Evolutionary conservation across 2,329 filamentous ascomycete species (phyloP).

Genomic region (Cladosporium sp.): DNA sequence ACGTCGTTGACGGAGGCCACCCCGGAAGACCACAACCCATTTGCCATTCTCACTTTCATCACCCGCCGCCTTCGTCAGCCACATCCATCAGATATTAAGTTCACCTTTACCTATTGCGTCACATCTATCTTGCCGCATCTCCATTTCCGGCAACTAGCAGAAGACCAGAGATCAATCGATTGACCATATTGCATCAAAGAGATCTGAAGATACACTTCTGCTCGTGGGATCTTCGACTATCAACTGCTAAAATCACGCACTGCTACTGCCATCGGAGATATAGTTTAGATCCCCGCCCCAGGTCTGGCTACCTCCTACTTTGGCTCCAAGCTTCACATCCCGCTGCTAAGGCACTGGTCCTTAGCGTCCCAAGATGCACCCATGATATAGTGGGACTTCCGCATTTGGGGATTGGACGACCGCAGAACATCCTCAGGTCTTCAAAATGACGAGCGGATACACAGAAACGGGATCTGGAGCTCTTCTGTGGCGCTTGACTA

Average conservation of each 20-base stretch:
- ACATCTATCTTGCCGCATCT: not conserved
- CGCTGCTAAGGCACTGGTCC: not conserved
- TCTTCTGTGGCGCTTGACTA: not conserved
- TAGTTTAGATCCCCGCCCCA: not conserved
- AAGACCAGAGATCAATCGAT: not conserved
- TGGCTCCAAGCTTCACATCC: not conserved
- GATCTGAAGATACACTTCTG: not conserved
- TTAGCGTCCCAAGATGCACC: not conserved
- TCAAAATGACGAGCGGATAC: not conserved
- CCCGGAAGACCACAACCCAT: not conserved
- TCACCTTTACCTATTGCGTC: not conserved
- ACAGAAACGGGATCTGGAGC: not conserved
- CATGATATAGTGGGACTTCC: not conserved
- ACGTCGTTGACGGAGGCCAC: not conserved
- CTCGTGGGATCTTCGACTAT: not conserved
- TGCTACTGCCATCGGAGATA: not conserved
- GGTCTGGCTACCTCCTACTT: not conserved
- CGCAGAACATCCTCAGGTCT: not conserved
- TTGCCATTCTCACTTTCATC: not conserved
- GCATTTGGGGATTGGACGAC: not conserved
- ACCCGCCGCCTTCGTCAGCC: not conserved
- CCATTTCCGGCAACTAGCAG: not conserved
- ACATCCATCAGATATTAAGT: not conserved
- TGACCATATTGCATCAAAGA: not conserved
- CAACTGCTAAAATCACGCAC: not conserved